These are phyloP conservation scores for Monosporozyma yasuniensis DNA, from an alignment of 805 yeast species.

Conservation along the genomic window DNA sequence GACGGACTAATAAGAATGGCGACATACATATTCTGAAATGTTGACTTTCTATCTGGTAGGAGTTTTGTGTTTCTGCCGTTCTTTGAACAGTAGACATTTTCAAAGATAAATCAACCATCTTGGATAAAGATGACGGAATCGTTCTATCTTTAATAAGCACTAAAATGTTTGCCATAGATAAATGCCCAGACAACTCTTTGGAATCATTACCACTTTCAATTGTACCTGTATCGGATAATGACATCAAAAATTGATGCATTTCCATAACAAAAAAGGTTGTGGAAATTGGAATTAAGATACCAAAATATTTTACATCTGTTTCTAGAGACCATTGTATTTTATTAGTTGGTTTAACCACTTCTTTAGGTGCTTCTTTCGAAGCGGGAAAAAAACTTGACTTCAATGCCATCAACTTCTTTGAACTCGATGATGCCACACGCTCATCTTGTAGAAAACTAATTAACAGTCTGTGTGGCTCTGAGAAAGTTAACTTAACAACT, in stretches of 20 bases:
- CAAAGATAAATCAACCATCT: constrained; percentile 39
- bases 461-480: constrained; percentile 23
- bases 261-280: constrained; percentile 24
- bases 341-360: background rate
- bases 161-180: constrained; percentile 23
- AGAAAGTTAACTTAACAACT: constrained; percentile 19
- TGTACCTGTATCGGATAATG: constrained; percentile 12
- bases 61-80: constrained; percentile 27
- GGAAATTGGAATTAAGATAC: constrained; percentile 23
- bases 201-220: constrained; percentile 2
- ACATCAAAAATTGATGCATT: constrained; percentile 16
- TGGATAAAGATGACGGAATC: constrained; percentile 33
- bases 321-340: constrained; percentile 14
- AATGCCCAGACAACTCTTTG: constrained; percentile 17
- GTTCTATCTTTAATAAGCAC: constrained; percentile 24
- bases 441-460: constrained; percentile 23
- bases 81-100: constrained; percentile 36
- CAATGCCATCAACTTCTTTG: constrained; percentile 9
- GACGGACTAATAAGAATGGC: constrained; percentile 38
- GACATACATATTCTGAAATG: constrained; percentile 51
- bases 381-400: constrained; percentile 3
- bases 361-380: no score
- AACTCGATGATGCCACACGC: constrained; percentile 16
- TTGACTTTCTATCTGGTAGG: constrained; percentile 50
- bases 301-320: constrained; percentile 20